phyloP scores from a whole-genome alignment of 345 rosid species.

The Hypericum perforatum region DNA sequence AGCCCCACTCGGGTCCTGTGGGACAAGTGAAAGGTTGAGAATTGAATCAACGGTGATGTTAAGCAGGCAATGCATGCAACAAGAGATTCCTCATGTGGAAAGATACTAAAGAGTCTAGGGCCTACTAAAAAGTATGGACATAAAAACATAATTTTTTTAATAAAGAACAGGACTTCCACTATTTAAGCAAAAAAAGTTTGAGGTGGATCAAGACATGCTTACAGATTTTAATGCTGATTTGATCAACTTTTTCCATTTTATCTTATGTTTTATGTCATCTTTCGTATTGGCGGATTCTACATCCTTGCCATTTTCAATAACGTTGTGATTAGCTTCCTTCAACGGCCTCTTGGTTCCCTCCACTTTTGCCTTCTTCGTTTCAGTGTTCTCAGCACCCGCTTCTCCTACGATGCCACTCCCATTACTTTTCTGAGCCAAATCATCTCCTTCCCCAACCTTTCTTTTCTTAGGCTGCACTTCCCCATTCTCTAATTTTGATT shows the following conservation, averaged over 20 bases:
- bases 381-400: constrained; percentile 30
- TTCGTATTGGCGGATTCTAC: constrained; percentile 13
- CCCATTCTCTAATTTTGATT: constrained; percentile 23
- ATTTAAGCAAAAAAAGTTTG: too few relatives aligned
- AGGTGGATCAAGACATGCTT: constrained; percentile 15
- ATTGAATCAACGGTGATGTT: not conserved
- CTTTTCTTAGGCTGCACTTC: constrained; percentile 38
- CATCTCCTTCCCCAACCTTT: constrained; percentile 32
- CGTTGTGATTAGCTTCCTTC: constrained; percentile 32
- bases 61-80: not conserved
- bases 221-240: constrained; percentile 55
- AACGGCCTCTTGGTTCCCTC: constrained; percentile 12
- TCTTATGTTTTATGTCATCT: constrained; percentile 35
- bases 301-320: constrained; percentile 10
- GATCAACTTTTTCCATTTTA: constrained; percentile 79
- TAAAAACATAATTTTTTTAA: too few relatives aligned
- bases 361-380: constrained; percentile 18
- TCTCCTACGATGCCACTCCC: constrained; percentile 14
- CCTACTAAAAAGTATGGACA: too few relatives aligned
- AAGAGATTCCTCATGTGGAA: too few relatives aligned
- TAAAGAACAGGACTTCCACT: too few relatives aligned
- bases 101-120: too few relatives aligned
- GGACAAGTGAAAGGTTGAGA: constrained; percentile 10
- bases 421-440: constrained; percentile 8
- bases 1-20: constrained; percentile 46